A percentile compares a stretch with the other conserved stretches of the same genome.
Conservation (phyloP, 805 yeast species). For the Danielia oregonensis region DNA sequence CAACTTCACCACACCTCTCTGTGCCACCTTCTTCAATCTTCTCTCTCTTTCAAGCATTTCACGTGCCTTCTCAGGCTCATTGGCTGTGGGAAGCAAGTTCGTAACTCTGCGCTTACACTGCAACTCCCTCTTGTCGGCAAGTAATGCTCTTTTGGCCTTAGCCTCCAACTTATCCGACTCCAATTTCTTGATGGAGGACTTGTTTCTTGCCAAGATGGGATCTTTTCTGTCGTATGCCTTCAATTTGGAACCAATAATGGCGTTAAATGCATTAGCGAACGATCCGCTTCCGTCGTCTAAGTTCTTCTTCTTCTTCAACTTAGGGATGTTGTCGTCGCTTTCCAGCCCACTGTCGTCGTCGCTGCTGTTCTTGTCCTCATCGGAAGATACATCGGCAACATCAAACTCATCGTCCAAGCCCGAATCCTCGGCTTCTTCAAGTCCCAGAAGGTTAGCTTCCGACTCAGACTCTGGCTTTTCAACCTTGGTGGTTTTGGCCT, state of each 20-base stretch:
- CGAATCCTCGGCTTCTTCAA: no score
- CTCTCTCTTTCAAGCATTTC: constrained; percentile 63
- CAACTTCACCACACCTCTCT: constrained; percentile 79
- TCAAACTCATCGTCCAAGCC: constrained; percentile 25
- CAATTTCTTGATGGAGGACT: constrained; percentile 60
- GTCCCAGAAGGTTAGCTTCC: no score
- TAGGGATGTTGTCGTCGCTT: constrained; percentile 36
- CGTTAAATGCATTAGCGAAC: constrained; percentile 79
- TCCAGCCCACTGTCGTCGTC: constrained; percentile 16
- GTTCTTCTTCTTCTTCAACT: constrained; percentile 53
- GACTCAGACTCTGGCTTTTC: constrained; percentile 1
- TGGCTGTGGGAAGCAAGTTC: constrained; percentile 61
- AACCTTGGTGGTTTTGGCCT: constrained; percentile 1
- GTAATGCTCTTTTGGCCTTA: constrained; percentile 70
- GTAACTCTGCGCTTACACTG: constrained; percentile 65
- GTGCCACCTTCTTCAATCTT: constrained; percentile 73
- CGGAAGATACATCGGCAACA: constrained; percentile 16
- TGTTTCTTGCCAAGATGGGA: constrained; percentile 87
- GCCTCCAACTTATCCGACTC: constrained; percentile 80
- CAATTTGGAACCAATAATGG: constrained; percentile 77
- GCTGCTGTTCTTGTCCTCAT: constrained; percentile 18
- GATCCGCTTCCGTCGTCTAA: constrained; percentile 68
- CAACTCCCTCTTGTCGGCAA: constrained; percentile 65
- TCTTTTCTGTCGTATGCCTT: constrained; percentile 87
- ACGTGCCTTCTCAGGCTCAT: constrained; percentile 54